Evolutionary conservation across 176 grass and related monocot species (phyloP).

Genomic region (Eragrostis curvula): DNA sequence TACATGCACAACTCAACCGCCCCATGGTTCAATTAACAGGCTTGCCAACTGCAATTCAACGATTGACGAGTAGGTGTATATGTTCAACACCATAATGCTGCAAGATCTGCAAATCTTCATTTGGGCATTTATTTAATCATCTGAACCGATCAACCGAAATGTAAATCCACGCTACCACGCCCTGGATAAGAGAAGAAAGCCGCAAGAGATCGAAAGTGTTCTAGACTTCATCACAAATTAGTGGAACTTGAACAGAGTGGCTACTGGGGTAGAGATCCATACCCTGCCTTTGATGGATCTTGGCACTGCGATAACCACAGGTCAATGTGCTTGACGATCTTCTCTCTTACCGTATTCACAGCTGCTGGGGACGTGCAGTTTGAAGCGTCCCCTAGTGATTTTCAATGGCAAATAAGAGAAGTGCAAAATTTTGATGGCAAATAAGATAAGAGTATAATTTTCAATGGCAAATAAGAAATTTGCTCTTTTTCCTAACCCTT

Average conservation of each 20-base stretch:
- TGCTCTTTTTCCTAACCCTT: neutral
- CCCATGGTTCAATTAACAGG: no score
- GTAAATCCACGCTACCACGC: neutral
- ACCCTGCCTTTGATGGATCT: constrained; percentile 37
- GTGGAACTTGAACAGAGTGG: neutral
- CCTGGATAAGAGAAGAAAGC: constrained; percentile 15
- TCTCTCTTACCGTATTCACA: constrained; percentile 69
- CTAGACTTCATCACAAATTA: neutral
- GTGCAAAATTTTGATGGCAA: no score
- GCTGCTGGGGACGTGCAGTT: constrained; percentile 77
- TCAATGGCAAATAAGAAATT: no score
- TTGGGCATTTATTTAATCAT: neutral
- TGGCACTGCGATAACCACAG: constrained; percentile 86
- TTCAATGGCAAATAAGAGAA: no score
- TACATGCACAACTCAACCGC: no score
- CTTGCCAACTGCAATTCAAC: no score
- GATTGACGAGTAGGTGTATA: neutral
- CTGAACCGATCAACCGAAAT: neutral
- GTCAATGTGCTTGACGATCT: constrained; percentile 71
- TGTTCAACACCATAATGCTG: neutral
- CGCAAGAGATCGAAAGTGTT: neutral
- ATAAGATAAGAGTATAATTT: no score
- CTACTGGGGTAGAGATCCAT: neutral
- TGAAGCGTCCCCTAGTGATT: constrained; percentile 73
- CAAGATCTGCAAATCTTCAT: neutral